Base-by-base conservation (phyloP, 139 green algal genomes). In the Desmodesmus armatus region DNA sequence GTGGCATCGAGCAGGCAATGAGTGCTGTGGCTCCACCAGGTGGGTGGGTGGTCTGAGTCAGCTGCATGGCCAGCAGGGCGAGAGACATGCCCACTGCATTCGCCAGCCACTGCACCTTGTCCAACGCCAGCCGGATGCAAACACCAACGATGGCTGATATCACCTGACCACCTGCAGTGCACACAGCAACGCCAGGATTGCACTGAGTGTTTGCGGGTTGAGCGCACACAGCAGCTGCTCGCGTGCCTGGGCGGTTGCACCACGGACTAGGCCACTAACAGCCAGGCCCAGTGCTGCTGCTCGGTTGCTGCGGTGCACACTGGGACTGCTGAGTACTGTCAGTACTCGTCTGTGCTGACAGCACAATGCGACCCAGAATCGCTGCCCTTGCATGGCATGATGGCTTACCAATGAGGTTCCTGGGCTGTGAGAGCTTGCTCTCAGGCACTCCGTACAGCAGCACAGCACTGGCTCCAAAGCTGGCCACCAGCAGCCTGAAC, bases 381-480 rank as follows among this genome's bases (percentile, higher is more conserved):
- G n/a, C n/a, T n/a, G n/a, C n/a, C n/a, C n/a, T n/a, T n/a, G n/a
- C n/a, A n/a, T n/a, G n/a, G n/a, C n/a, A n/a, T n/a, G n/a, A n/a
- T n/a, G n/a, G 31, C 86, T 29, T 62, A 90, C 88, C 89, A 9
- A 92, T 19, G 23, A 92, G 75, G 87, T 91, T 92, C 25, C 89
- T 70, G 3, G 89, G 89, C 84, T 91, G 87, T 0, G 74, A 74
- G 40, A 92, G 78, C 72, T 91, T 91, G 47, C 44, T 77, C 79
- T 89, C 85, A 3, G 82, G 82, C 27, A 86, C 80, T 35, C 87
- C 87, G 41, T 90, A 92, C 37, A 92, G 29, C 44, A 92, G 87
- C 85, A 92, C 89, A 27, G 89, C 89, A 19, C 47, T 86, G 27
- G 89, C 89, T 0, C 89, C 89, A 78, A 92, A 92, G 0, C 81